Base-by-base conservation (phyloP, 1,284 basidiomycete species). In the Sanghuangporus weigelae region DNA sequence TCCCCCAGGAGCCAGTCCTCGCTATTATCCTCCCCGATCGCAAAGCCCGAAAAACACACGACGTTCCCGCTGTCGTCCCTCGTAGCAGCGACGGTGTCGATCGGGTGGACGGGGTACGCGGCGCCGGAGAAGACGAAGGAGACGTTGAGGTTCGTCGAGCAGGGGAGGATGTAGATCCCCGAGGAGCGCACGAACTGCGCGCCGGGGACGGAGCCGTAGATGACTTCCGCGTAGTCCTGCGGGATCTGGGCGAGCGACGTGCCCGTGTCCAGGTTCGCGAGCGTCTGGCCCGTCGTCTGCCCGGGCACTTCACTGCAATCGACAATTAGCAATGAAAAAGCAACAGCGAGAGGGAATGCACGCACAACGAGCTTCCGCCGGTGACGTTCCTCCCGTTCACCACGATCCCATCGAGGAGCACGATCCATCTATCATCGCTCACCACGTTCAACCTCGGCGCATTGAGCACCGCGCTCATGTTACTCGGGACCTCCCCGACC, bases 211-310 rank as follows among this genome's bases (percentile, higher is more conserved):
- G 51, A 36, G 40, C 62, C 61, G 59, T 67, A 67, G 48, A 67
- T 67, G 12, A 59, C 61, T 35, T 65, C 48, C 12, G 62, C 66
- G 53, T 63, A 63, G 14, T 19, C 23, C 39, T 59, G 55, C 26
- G 66, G 66, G 31, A 67, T 65, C 36, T 60, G 60, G 8, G 60
- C 60, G 10, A 67, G 51, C 36, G 50, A 60, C 14, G 66, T 67
- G 48, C 66, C 66, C 7, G 66, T 67, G 44, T 67, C 66, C 40
- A 67, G 54, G 59, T 65, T 65, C 35, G 62, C 64, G 53, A 67
- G 61, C 8, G 64, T 65, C 53, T 65, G 63, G 42, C 55, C 59
- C 14, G 51, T 16, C 35, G 46, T 35, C 35, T 62, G 64, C 19
- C 64, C 64, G 2, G 23, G 2, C 8, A 61, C 61, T 38, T 31